Percentiles rank a stretch among this genome's conserved stretches.
These are phyloP conservation scores for Kazachstania kunashirensis DNA, from an alignment of 805 yeast genomes.

Conservation along the genomic window DNA sequence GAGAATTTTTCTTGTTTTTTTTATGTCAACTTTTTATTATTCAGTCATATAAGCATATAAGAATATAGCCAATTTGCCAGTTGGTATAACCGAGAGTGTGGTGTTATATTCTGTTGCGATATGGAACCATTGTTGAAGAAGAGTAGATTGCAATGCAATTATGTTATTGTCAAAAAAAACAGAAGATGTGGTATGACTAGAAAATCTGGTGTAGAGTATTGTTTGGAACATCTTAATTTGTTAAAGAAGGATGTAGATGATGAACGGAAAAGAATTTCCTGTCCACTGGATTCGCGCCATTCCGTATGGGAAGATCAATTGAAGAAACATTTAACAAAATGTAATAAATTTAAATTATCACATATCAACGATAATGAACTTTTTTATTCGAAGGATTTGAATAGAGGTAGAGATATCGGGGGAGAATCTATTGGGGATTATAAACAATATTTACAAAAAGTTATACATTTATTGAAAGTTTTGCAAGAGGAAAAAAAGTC, in stretches of 20 bases:
- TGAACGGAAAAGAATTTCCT: conserved; percentile 36
- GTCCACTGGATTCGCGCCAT: conserved; percentile 72
- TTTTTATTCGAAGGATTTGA: conserved; percentile 46
- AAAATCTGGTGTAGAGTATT: conserved; percentile 22
- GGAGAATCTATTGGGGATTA: background rate
- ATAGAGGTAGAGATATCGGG: conserved; percentile 17
- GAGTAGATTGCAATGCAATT: conserved; percentile 18
- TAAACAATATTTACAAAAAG: background rate
- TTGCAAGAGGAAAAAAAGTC: background rate
- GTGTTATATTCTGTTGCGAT: no score
- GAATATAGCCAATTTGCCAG: no score
- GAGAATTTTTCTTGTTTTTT: no score
- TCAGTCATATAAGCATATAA: no score
- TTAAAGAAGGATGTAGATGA: conserved; percentile 31
- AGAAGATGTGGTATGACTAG: conserved; percentile 29
- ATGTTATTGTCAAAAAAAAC: conserved; percentile 18
- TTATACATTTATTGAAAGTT: background rate
- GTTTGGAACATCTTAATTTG: conserved; percentile 71
- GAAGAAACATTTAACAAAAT: conserved; percentile 47
- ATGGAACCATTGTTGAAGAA: background rate
- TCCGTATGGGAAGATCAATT: conserved; percentile 55
- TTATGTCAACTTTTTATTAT: no score
- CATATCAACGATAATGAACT: conserved; percentile 29
- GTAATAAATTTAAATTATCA: conserved; percentile 39
- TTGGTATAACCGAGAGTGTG: no score